Base-by-base conservation (phyloP, 257 asterid species). In the Galeopsis tetrahit region DNA sequence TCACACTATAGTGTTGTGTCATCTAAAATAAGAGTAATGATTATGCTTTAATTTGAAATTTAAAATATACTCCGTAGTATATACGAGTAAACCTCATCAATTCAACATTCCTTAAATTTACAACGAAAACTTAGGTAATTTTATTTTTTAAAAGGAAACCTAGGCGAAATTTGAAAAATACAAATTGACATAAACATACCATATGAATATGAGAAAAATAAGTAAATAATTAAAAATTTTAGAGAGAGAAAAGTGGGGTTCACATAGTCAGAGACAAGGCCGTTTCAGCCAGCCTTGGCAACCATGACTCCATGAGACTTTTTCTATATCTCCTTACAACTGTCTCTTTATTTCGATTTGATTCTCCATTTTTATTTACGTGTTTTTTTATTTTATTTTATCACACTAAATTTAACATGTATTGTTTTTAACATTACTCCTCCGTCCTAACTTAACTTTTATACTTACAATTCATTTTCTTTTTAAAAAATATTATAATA, bases 201-300 rank as follows among this genome's bases (percentile, higher is more conserved):
- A 63, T 28, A 63, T 21, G 5, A 9, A 10, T 28, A 3, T 28
- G 8, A 6, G 48, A 4, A 0, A 3, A 9, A 4, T 0, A 14
- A 10, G 6, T 6, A 2, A 8, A 13, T 3, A 31, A 55, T 5
- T 1, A 39, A 64, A 2, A 7, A 39, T 38, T 11, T 3, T 63
- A 39, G 73, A 35, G 73, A 34, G 55, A 57, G 63, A 59, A 14
- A 48, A 69, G 76, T 63, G 76, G 73, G 70, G 68, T 70, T 57
- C 68, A 55, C 66, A 39, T 2, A 31, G 73, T 57, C 63, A 66
- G 35, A 38, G 73, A 57, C 14, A 65, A 40, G 49, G 43, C 66
- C 63, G 44, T 58, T 10, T 57, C 32, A 63, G 65, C 57, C 66
- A 48, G 38, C 60, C 58, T 34, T 39, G 44, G 4, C 38, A 21